Conservation (phyloP, 1,139 yeast genomes). For the Nakaseomyces bracarensis region DNA sequence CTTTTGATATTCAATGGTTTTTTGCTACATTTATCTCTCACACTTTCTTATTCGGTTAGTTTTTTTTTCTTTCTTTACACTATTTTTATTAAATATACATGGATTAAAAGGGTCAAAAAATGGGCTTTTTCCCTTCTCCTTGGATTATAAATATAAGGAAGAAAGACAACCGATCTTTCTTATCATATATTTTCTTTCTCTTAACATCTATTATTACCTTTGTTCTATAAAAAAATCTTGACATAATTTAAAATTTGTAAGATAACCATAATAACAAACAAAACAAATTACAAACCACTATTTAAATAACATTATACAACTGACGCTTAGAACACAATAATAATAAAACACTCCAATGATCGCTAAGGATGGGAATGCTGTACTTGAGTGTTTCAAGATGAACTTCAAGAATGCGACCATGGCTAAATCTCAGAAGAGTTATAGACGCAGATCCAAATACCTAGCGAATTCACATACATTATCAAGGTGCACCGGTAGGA, state of each 20-base stretch:
- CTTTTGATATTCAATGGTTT: too few species aligned
- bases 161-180: too few species aligned
- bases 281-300: too few species aligned
- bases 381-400: constrained; percentile 4
- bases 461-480: not conserved
- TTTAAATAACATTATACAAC: too few species aligned
- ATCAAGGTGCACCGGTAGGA: not conserved
- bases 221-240: too few species aligned
- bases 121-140: not conserved
- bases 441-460: not conserved
- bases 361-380: constrained; percentile 3
- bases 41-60: too few species aligned
- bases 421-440: not conserved
- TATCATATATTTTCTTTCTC: too few species aligned
- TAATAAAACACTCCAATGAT: not conserved
- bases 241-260: too few species aligned
- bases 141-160: not conserved
- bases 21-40: too few species aligned
- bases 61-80: not conserved
- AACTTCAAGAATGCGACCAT: not conserved
- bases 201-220: too few species aligned
- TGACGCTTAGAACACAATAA: not conserved
- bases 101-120: not conserved
- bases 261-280: too few species aligned
- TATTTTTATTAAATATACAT: not conserved